Percentiles rank a stretch among this genome's conserved stretches.
Evolutionary conservation across 129 eudicot genomes (phyloP).

Genomic region (Flaveria robusta): DNA sequence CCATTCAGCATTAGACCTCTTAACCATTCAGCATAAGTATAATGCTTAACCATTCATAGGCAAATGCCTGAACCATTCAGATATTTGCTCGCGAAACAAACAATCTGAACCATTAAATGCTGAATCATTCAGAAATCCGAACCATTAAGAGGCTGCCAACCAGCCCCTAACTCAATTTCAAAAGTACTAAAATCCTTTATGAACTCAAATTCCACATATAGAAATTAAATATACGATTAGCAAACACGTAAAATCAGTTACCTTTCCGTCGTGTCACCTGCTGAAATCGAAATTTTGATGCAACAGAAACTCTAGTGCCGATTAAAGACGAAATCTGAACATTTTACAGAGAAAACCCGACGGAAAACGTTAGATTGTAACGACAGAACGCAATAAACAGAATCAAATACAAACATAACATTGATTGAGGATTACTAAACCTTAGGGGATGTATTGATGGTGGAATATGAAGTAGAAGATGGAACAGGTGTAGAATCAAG

Average conservation of each 20-base stretch:
- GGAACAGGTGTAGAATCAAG: constrained; percentile 40
- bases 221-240: not conserved
- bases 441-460: constrained; percentile 43
- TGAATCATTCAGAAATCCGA: too few relatives aligned
- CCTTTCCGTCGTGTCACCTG: constrained; percentile 35
- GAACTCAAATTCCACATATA: not conserved
- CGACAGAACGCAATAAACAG: not conserved
- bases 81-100: too few relatives aligned
- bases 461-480: constrained; percentile 38
- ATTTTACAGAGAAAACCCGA: not conserved
- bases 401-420: not conserved
- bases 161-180: not conserved
- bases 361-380: not conserved
- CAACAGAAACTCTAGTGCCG: constrained; percentile 37
- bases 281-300: constrained; percentile 34
- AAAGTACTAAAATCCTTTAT: not conserved
- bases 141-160: too few relatives aligned
- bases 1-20: too few relatives aligned
- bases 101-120: too few relatives aligned
- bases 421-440: constrained; percentile 25
- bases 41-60: too few relatives aligned
- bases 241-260: constrained; percentile 16
- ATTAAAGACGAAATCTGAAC: constrained; percentile 44
- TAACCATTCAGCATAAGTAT: too few relatives aligned
- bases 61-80: too few relatives aligned